Conservation (phyloP, 257 asterid genomes). For the Solanum commersonii region DNA sequence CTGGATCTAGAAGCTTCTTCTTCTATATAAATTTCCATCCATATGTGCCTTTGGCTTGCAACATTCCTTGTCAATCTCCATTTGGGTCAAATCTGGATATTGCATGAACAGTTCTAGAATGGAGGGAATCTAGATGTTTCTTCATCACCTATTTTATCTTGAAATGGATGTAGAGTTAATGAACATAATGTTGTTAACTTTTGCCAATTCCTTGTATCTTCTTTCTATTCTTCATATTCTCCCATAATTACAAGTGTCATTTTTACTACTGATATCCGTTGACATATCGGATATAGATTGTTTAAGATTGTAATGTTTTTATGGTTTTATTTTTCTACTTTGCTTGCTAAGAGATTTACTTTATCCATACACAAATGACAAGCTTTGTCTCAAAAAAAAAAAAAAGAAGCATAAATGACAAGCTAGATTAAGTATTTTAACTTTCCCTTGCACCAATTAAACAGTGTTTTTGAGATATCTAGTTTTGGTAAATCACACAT, state of each 20-base stretch:
- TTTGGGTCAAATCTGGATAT: neutral
- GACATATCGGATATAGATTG: neutral
- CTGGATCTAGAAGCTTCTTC: neutral
- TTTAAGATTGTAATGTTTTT: neutral
- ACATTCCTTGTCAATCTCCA: neutral
- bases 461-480: neutral
- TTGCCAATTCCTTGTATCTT: neutral
- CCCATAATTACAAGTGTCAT: neutral
- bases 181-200: neutral
- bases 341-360: neutral
- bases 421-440: neutral
- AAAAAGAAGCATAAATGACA: neutral
- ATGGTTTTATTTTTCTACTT: neutral
- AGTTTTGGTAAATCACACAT: neutral
- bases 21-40: neutral
- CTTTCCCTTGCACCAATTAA: neutral
- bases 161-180: neutral
- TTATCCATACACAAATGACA: neutral
- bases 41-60: neutral
- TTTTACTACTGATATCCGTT: neutral
- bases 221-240: neutral
- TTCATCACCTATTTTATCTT: neutral
- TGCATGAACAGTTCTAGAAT: neutral
- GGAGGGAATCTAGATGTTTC: neutral
- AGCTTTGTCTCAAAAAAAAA: neutral